These are phyloP conservation scores for Echium plantagineum DNA, from an alignment of 257 asterid genomes.

Conservation along the genomic window DNA sequence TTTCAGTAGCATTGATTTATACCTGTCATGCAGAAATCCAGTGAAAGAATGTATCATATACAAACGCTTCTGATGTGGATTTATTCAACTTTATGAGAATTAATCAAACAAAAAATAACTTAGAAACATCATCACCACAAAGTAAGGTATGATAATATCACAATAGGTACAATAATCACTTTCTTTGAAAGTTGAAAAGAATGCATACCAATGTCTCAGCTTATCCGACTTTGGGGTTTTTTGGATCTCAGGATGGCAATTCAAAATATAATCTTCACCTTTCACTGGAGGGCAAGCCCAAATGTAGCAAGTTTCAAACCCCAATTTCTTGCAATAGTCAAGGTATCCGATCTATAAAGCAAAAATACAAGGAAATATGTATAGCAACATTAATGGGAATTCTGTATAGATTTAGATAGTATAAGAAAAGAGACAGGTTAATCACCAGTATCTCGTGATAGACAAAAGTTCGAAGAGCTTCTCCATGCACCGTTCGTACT, in stretches of 20 bases:
- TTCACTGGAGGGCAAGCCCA: conserved; percentile 79
- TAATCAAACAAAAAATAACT: neutral
- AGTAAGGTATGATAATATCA: neutral
- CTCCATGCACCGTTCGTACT: conserved; percentile 36
- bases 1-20: conserved; percentile 49
- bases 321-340: conserved; percentile 63
- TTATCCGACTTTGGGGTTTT: conserved; percentile 49
- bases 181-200: conserved; percentile 5
- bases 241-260: conserved; percentile 70
- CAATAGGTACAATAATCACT: too few species aligned
- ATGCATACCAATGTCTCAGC: conserved; percentile 48
- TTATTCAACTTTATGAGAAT: neutral
- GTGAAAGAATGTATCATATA: conserved; percentile 2
- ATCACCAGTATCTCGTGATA: conserved; percentile 69
- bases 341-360: conserved; percentile 63
- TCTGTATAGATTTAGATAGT: neutral
- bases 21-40: conserved; percentile 29
- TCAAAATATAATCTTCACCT: conserved; percentile 67
- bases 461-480: conserved; percentile 62
- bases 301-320: conserved; percentile 56
- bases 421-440: conserved; percentile 1
- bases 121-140: neutral
- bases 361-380: conserved; percentile 4
- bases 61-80: neutral
- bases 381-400: neutral